Conservation (phyloP, 495 filamentous ascomycete species). For the Penicillium argentinense region DNA sequence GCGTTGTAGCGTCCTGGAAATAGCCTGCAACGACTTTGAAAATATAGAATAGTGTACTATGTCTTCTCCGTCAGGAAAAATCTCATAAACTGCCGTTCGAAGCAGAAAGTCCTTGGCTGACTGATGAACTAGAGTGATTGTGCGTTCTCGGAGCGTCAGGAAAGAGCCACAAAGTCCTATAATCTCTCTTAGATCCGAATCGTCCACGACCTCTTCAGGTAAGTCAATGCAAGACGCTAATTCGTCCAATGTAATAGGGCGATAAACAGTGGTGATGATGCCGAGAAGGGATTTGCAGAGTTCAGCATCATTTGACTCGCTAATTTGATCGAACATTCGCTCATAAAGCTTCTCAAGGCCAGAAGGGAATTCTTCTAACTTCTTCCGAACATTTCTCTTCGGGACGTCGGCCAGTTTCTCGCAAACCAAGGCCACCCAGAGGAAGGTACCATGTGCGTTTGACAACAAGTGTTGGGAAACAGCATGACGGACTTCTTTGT, state of each 20-base stretch:
- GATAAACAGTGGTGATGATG: slow-evolving; percentile 17
- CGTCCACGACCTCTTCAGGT: slow-evolving; percentile 4
- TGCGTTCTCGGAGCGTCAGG: slow-evolving; percentile 18
- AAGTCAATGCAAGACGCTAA: slow-evolving; percentile 19
- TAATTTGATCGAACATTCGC: slow-evolving; percentile 13
- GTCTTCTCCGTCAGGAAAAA: slow-evolving; percentile 18
- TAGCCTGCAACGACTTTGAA: slow-evolving; percentile 21
- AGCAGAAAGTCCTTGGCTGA: slow-evolving; percentile 41
- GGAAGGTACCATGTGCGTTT: slow-evolving; percentile 4
- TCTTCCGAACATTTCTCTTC: neutral
- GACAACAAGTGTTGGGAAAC: neutral
- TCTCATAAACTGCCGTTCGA: neutral
- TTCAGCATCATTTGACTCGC: slow-evolving; percentile 4
- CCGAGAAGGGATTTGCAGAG: slow-evolving; percentile 16
- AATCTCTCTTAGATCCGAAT: slow-evolving; percentile 2
- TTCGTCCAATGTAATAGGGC: slow-evolving; percentile 27
- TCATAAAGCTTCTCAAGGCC: slow-evolving; percentile 17
- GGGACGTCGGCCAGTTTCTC: neutral
- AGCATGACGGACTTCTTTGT: neutral
- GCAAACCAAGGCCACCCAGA: slow-evolving; percentile 6
- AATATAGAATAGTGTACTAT: slow-evolving; percentile 29
- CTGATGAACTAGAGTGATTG: slow-evolving; percentile 39
- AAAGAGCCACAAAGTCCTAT: slow-evolving; percentile 16
- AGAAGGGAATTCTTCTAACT: slow-evolving; percentile 2
- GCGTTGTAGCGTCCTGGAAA: slow-evolving; percentile 11